Evolutionary conservation across 1,284 basidiomycete species (phyloP).

Genomic region (Cutaneotrichosporon dermatis): DNA sequence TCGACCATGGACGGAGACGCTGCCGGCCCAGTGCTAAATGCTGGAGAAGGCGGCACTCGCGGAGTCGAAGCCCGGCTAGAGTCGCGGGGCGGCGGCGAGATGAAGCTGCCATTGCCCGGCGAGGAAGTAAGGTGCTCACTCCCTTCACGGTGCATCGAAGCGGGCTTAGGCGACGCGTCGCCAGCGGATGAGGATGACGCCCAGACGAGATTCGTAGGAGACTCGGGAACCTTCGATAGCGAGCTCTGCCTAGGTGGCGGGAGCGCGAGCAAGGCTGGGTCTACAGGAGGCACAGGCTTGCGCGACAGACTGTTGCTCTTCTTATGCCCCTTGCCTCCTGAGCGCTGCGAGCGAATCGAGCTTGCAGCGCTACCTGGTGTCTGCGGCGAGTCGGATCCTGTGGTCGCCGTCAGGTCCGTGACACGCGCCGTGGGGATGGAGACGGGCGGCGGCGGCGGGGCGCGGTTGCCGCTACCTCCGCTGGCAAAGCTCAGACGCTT

Average conservation of each 20-base stretch:
- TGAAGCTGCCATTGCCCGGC: not conserved
- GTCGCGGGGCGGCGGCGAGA: not conserved
- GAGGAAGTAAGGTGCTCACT: not conserved
- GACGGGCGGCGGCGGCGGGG: conserved; percentile 1
- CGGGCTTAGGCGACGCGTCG: too few species aligned
- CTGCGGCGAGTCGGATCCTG: not conserved
- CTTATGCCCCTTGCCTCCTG: not conserved
- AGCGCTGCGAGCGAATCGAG: conserved; percentile 2
- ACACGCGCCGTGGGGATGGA: not conserved
- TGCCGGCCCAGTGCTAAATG: not conserved
- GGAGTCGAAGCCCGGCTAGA: not conserved
- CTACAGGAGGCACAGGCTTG: conserved; percentile 8
- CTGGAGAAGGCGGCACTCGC: not conserved
- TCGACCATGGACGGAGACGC: not conserved
- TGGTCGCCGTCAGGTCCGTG: not conserved
- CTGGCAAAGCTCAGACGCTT: not conserved
- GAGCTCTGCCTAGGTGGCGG: too few species aligned
- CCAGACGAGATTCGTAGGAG: too few species aligned
- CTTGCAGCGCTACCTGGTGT: not conserved
- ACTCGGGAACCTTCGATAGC: too few species aligned
- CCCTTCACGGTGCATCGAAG: too few species aligned
- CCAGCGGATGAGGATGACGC: too few species aligned
- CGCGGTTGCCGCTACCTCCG: not conserved
- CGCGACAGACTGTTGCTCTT: conserved; percentile 1
- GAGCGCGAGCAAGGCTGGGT: conserved; percentile 1